Percentiles rank a stretch among this genome's conserved stretches.
These are phyloP conservation scores for Metarhizium brunneum DNA, from an alignment of 2,329 filamentous ascomycete genomes.

Conservation along the genomic window DNA sequence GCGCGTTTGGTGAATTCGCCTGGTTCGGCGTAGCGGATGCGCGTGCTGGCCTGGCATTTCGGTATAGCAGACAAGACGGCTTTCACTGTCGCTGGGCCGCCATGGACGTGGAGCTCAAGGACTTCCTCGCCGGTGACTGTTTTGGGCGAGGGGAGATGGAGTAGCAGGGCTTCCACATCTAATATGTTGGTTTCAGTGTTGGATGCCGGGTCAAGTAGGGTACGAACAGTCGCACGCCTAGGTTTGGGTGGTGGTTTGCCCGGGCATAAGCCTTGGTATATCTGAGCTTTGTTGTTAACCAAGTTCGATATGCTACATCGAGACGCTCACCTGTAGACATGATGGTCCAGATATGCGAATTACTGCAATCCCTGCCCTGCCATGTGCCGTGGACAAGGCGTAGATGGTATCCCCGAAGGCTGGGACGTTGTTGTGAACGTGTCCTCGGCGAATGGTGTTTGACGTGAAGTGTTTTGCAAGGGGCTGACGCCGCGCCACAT, in stretches of 20 bases:
- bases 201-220: constrained; percentile 49
- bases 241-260: constrained; percentile 33
- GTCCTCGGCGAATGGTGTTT: neutral
- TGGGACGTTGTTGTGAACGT: constrained; percentile 4
- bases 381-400: constrained; percentile 78
- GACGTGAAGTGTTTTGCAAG: constrained; percentile 1
- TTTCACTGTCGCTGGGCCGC: constrained; percentile 79
- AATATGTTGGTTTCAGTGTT: constrained; percentile 34
- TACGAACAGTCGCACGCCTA: constrained; percentile 61
- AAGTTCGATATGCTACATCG: neutral
- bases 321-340: constrained; percentile 44
- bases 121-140: constrained; percentile 91
- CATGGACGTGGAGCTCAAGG: constrained; percentile 90
- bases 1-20: constrained; percentile 92
- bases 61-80: constrained; percentile 75
- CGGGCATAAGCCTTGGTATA: constrained; percentile 44
- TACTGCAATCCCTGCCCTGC: constrained; percentile 82
- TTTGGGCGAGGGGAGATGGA: constrained; percentile 72
- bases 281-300: constrained; percentile 21
- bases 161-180: constrained; percentile 70
- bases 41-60: constrained; percentile 25
- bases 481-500: neutral
- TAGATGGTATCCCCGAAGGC: constrained; percentile 63
- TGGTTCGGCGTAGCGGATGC: constrained; percentile 80
- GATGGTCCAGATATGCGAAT: constrained; percentile 77